Percentiles rank a stretch among this genome's conserved stretches.
Evolutionary conservation across 2,329 filamentous ascomycete genomes (phyloP).

Genomic region (Fusarium brachygibbosum): DNA sequence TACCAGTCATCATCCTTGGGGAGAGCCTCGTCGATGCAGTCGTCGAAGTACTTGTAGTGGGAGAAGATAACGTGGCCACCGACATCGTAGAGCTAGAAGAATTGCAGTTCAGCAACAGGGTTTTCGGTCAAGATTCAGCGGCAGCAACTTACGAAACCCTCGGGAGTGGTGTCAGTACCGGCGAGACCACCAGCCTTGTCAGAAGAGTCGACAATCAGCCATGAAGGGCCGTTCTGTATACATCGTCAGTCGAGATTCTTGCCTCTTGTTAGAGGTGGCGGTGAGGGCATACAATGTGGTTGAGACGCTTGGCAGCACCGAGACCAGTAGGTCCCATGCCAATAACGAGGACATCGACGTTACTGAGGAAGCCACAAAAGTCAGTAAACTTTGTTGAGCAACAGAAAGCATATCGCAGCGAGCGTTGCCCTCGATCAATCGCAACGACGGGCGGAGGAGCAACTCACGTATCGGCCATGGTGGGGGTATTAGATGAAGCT

Average conservation of each 20-base stretch:
- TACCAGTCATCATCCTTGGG: slow-evolving; percentile 97
- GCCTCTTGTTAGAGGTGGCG: slow-evolving; percentile 49
- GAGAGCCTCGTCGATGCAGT: slow-evolving; percentile 96
- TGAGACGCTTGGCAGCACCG: slow-evolving; percentile 96
- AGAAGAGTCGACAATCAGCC: slow-evolving; percentile 94
- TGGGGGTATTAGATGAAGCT: slow-evolving; percentile 49
- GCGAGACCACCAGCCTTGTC: slow-evolving; percentile 95
- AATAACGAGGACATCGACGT: slow-evolving; percentile 97
- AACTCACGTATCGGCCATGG: slow-evolving; percentile 59
- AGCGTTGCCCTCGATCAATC: slow-evolving; percentile 16
- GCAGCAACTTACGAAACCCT: slow-evolving; percentile 87
- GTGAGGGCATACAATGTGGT: slow-evolving; percentile 84
- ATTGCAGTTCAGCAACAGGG: slow-evolving; percentile 32
- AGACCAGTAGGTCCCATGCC: slow-evolving; percentile 97
- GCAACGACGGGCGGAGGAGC: slow-evolving; percentile 24
- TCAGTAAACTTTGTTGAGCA: slow-evolving; percentile 34
- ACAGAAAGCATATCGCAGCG: not conserved
- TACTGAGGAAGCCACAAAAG: slow-evolving; percentile 63
- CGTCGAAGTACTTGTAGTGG: slow-evolving; percentile 99
- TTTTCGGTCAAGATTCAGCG: slow-evolving; percentile 20
- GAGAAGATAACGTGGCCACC: slow-evolving; percentile 99
- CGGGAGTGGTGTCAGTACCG: slow-evolving; percentile 92
- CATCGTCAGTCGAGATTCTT: slow-evolving; percentile 44
- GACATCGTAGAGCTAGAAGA: slow-evolving; percentile 90
- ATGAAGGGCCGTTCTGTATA: slow-evolving; percentile 85